Base-by-base conservation (phyloP, 176 grass and related monocot species). In the Oryza australiensis region DNA sequence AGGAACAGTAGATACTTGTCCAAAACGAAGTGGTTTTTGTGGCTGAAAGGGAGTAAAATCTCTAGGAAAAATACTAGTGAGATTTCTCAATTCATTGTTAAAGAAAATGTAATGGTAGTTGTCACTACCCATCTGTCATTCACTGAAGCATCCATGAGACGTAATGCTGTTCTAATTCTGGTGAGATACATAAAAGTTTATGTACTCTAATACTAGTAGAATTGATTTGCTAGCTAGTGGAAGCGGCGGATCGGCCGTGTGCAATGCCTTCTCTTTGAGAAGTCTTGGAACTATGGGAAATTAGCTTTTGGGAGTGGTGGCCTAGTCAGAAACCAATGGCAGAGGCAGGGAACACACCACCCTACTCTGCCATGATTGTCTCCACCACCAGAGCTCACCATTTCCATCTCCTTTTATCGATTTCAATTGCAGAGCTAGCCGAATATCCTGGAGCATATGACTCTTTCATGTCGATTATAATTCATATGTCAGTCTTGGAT, bases 371-470 rank as follows among this genome's bases (percentile, higher is more conserved):
- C 72, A 81, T 76, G 23, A 77, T 81, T 37, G 26, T 72, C 22
- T 28, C 59, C 83, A 82, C 87, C 72, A 18, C 18, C 29, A 32
- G 18, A 3, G 14, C 51, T 55, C 51, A n/a, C 14, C 46, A 49
- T 23, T 77, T 60, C 15, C 5, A 55, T 5, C 7, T 4, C 5
- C 3, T 4, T 26, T 30, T 30, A 0, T 48, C 12, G 5, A 16
- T 48, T 48, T 59, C 71, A 63, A 15, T 38, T 16, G 64, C 49
- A 51, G 64, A 32, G 64, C 72, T 32, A 32, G 72, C 77, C 49
- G 82, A 82, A 86, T 82, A 82, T 86, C 87, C 43, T 2, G 29
- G 10, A 69, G 87, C 75, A 88, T 88, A 88, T 64, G 35, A 79
- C 75, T 34, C 34, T 1, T 28, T 14, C 29, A 40, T n/a, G 69